Percentiles rank a stretch among this genome's conserved stretches.
Evolutionary conservation across 805 yeast genomes (phyloP).

Genomic region (Metschnikowia shivogae): DNA sequence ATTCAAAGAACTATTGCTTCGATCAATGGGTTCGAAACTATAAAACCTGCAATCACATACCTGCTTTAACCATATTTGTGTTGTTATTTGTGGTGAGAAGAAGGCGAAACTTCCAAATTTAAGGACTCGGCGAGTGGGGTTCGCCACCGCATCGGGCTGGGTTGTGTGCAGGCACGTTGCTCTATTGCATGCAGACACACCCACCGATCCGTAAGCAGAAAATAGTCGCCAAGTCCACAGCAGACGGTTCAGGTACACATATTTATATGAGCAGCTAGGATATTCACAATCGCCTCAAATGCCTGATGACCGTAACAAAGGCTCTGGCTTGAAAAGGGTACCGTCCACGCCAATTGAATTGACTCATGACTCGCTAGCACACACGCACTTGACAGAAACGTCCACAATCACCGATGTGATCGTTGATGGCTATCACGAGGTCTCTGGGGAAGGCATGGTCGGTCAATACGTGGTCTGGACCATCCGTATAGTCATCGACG

Average conservation of each 20-base stretch:
- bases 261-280: no score
- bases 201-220: no score
- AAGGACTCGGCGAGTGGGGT: conserved; percentile 5
- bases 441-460: conserved; percentile 35
- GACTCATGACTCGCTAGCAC: conserved; percentile 20
- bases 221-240: no score
- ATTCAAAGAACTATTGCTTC: no score
- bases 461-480: conserved; percentile 38
- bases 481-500: conserved; percentile 34
- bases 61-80: conserved; percentile 57
- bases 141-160: neutral
- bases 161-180: conserved; percentile 5
- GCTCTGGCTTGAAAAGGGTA: conserved; percentile 1
- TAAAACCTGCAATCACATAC: conserved; percentile 35
- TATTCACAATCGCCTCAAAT: neutral
- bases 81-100: neutral
- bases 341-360: conserved; percentile 34
- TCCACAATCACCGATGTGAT: conserved; percentile 39
- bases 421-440: conserved; percentile 38
- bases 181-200: conserved; percentile 1
- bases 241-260: no score
- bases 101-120: conserved; percentile 1
- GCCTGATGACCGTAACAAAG: neutral
- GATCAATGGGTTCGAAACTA: no score
- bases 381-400: conserved; percentile 16